phyloP scores from a whole-genome alignment of 2,329 filamentous ascomycete species.

The Sordariomycetes sp. region DNA sequence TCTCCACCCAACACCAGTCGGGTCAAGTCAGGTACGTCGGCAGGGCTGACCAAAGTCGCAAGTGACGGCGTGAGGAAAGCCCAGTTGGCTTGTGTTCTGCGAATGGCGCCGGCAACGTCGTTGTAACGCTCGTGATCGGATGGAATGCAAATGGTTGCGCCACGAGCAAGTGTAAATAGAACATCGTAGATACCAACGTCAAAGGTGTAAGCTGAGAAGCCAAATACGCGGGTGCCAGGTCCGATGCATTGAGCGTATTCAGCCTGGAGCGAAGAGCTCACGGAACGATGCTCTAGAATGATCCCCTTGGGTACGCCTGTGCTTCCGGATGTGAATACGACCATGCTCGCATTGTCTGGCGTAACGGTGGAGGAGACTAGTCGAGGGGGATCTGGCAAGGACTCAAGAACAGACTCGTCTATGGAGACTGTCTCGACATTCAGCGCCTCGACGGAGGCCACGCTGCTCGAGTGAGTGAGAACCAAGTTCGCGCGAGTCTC shows the following conservation, averaged over 20 bases:
- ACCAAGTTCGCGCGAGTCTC: neutral
- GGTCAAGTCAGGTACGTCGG: neutral
- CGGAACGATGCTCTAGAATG: slow-evolving; percentile 4
- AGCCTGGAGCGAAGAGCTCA: neutral
- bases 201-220: slow-evolving; percentile 3
- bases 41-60: neutral
- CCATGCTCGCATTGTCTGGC: slow-evolving; percentile 3
- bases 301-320: slow-evolving; percentile 8
- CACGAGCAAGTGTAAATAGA: slow-evolving; percentile 8
- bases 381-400: slow-evolving; percentile 2
- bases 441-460: slow-evolving; percentile 4
- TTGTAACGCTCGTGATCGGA: slow-evolving; percentile 15
- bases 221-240: neutral
- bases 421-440: slow-evolving; percentile 10
- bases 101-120: neutral
- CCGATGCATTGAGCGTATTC: neutral
- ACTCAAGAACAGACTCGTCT: neutral
- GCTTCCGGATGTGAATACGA: slow-evolving; percentile 8
- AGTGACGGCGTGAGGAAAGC: slow-evolving; percentile 2
- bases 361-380: neutral
- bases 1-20: slow-evolving; percentile 7
- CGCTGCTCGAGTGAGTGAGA: slow-evolving; percentile 16
- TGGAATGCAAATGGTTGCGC: slow-evolving; percentile 28
- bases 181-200: slow-evolving; percentile 3
- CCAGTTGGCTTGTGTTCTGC: neutral